Evolutionary conservation across 2,329 filamentous ascomycete species (phyloP).

Genomic region (Stachybotrys chartarum): DNA sequence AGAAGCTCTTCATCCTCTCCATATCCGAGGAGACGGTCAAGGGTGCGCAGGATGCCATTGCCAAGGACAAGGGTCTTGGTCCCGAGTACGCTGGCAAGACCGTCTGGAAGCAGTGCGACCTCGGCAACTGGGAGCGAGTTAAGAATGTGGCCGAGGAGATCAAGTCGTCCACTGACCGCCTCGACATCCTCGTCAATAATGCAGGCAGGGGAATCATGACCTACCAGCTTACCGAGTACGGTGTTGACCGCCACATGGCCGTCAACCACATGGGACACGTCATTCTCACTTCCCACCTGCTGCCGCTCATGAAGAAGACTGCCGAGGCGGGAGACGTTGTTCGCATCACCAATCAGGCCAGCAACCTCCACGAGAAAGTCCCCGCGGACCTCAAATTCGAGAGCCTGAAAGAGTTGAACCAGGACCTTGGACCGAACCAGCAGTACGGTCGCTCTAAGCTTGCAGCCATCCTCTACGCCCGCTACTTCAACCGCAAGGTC

Average conservation of each 20-base stretch:
- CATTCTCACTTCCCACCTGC: slow-evolving; percentile 53
- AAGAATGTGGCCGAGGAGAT: slow-evolving; percentile 43
- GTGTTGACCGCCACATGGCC: slow-evolving; percentile 61
- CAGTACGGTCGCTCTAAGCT: slow-evolving; percentile 61
- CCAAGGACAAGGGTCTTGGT: slow-evolving; percentile 42
- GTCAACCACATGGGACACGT: slow-evolving; percentile 61
- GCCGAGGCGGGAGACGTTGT: slow-evolving; percentile 46
- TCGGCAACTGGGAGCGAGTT: slow-evolving; percentile 50
- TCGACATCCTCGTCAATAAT: slow-evolving; percentile 60
- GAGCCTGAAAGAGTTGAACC: slow-evolving; percentile 54
- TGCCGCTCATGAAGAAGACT: slow-evolving; percentile 57
- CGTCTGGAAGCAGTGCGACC: slow-evolving; percentile 52
- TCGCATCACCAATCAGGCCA: slow-evolving; percentile 52
- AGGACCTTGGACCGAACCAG: slow-evolving; percentile 49
- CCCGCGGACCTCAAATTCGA: slow-evolving; percentile 53
- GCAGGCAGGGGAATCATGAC: slow-evolving; percentile 60
- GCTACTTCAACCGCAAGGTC: slow-evolving; percentile 52
- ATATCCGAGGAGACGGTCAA: slow-evolving; percentile 43
- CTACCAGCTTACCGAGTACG: slow-evolving; percentile 48
- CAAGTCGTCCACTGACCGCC: slow-evolving; percentile 38
- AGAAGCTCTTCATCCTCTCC: slow-evolving; percentile 58
- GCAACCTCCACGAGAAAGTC: slow-evolving; percentile 50
- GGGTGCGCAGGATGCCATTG: slow-evolving; percentile 45
- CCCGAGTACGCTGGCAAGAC: slow-evolving; percentile 44
- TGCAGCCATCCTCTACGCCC: slow-evolving; percentile 51